These are phyloP conservation scores for Pestalotiopsis sp. DNA, from an alignment of 2,329 filamentous ascomycete genomes.

Conservation along the genomic window DNA sequence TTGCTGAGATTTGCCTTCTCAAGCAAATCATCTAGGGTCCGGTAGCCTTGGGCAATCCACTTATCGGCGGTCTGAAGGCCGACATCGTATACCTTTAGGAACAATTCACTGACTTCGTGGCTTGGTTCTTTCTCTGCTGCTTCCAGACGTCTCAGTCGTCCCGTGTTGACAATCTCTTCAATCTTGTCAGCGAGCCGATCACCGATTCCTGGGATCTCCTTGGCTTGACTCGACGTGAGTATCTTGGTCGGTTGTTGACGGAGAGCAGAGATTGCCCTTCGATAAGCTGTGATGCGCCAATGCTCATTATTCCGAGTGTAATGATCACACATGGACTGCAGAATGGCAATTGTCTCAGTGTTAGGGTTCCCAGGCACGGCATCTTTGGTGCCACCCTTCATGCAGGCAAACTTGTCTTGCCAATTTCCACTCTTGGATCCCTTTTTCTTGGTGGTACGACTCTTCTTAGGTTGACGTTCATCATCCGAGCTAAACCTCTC, in stretches of 20 bases:
- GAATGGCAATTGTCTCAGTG: constrained; percentile 68
- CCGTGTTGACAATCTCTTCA: constrained; percentile 80
- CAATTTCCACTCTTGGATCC: constrained; percentile 26
- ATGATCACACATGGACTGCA: constrained; percentile 77
- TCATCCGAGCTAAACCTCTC: constrained; percentile 13
- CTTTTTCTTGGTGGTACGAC: constrained; percentile 17
- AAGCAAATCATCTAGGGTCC: constrained; percentile 70
- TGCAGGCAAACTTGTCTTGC: constrained; percentile 55
- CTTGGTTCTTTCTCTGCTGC: constrained; percentile 66
- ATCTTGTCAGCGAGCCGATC: constrained; percentile 77
- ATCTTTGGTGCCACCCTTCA: constrained; percentile 49
- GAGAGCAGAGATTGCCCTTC: constrained; percentile 73
- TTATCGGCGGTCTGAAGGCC: constrained; percentile 68
- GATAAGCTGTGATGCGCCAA: constrained; percentile 76
- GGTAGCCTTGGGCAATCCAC: constrained; percentile 76
- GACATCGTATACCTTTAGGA: constrained; percentile 78
- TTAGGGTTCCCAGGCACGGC: constrained; percentile 65
- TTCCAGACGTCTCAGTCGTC: constrained; percentile 70
- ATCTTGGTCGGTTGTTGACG: constrained; percentile 65
- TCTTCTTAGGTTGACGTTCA: constrained; percentile 22
- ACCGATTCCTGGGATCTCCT: constrained; percentile 68
- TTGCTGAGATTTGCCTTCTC: constrained; percentile 61
- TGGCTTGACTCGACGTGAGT: constrained; percentile 68
- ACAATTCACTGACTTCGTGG: constrained; percentile 66
- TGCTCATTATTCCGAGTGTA: constrained; percentile 74